A percentile compares a stretch with the other conserved stretches of the same genome.
Evolutionary conservation across 768 basidiomycete genomes (phyloP).

Genomic region (Leccinum fibrillosum): DNA sequence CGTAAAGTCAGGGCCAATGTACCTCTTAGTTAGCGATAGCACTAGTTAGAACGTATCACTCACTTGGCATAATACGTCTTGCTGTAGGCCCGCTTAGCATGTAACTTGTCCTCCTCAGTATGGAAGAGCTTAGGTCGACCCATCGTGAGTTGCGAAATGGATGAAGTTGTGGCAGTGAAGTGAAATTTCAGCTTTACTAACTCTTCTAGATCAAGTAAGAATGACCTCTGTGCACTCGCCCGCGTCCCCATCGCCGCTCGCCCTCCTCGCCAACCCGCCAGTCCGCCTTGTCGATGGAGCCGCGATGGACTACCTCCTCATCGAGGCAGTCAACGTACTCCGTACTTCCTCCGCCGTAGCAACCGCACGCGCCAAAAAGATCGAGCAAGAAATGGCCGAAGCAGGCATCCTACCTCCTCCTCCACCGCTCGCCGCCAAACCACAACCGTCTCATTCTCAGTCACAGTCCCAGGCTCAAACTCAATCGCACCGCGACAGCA

Average conservation of each 20-base stretch:
- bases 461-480: not conserved
- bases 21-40: too few species aligned
- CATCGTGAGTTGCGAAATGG: too few species aligned
- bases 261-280: conserved; percentile 65
- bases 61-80: too few species aligned
- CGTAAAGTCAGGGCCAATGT: too few species aligned
- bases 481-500: conserved; percentile 31
- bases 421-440: conserved; percentile 40
- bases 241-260: conserved; percentile 27
- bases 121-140: too few species aligned
- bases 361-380: conserved; percentile 57
- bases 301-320: conserved; percentile 83
- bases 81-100: too few species aligned
- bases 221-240: conserved; percentile 28
- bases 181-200: too few species aligned
- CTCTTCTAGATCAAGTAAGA: too few species aligned
- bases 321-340: conserved; percentile 74
- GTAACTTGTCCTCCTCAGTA: too few species aligned
- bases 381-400: conserved; percentile 77
- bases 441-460: conserved; percentile 10
- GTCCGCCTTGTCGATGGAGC: conserved; percentile 58
- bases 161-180: too few species aligned
- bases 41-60: too few species aligned
- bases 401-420: conserved; percentile 67
- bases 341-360: conserved; percentile 74